A percentile compares a stretch with the other conserved stretches of the same genome.
These are phyloP conservation scores for Lecanoromycetidae sp. DNA, from an alignment of 2,329 filamentous ascomycete species.

Conservation along the genomic window DNA sequence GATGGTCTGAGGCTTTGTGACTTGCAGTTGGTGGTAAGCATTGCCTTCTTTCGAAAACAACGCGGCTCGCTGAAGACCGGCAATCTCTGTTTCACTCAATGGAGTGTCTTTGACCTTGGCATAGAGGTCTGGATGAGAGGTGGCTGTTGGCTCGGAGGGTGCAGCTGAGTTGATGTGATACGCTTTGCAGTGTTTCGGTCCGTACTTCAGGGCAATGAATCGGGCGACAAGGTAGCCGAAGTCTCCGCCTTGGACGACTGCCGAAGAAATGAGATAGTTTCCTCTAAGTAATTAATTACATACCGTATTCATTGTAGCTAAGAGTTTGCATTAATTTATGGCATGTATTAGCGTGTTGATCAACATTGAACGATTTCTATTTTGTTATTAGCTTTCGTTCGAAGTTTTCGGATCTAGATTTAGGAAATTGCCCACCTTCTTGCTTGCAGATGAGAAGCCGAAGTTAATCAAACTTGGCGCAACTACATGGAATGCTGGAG, in stretches of 20 bases:
- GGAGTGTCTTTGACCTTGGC: constrained; percentile 43
- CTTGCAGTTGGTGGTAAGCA: constrained; percentile 49
- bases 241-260: constrained; percentile 20
- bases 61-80: constrained; percentile 39
- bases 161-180: constrained; percentile 6
- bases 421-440: no score
- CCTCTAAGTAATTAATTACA: not conserved
- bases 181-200: constrained; percentile 12
- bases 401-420: no score
- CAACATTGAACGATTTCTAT: constrained; percentile 25
- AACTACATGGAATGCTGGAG: constrained; percentile 37
- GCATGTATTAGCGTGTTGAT: constrained; percentile 38
- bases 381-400: constrained; percentile 22
- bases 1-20: constrained; percentile 60
- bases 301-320: constrained; percentile 35
- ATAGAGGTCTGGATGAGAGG: constrained; percentile 42
- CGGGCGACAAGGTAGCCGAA: constrained; percentile 16
- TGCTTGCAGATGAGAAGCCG: no score
- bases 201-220: constrained; percentile 10
- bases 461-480: constrained; percentile 36
- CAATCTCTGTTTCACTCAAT: constrained; percentile 40
- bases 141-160: constrained; percentile 2
- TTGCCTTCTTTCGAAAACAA: constrained; percentile 49
- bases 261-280: no score
- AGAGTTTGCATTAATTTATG: constrained; percentile 58